Evolutionary conservation across 331 rosid species (phyloP), one percentile per base, ranked within the genome.

Genomic region (Ulmus americana): DNA sequence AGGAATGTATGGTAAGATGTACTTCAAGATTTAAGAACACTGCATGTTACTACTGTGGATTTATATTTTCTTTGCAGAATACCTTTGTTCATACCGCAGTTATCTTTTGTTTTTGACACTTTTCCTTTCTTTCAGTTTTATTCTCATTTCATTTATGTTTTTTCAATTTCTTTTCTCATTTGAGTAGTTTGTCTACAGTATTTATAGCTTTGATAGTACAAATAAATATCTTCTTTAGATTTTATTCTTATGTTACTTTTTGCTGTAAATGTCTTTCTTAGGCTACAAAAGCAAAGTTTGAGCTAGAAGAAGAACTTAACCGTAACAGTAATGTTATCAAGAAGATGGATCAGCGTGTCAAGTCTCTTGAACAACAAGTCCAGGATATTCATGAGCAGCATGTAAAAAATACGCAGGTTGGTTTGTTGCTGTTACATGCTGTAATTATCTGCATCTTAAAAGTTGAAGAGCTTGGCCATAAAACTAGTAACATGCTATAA

Each of bases 341-440:
- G 72, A 89, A 82, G 70, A 54, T 82, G 87, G 68, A 39, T 50
- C 73, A 64, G n/a, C 74, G 46, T 52, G 68, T 69, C 41, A 79
- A 77, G 78, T 67, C 28, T 22, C 84, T 88, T 57, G 79, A 89
- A 78, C 83, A 68, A 70, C 95, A 89, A 78, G 74, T 83, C 63
- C 78, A 75, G 60, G 92, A 83, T 56, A 76, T 83, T 45, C 82
- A 70, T 39, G 95, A 92, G 73, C 89, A 82, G 81, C 84, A 89
- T 55, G 68, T 22, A 3, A 81, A 76, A 82, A 71, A 72, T 61
- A 80, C 96, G 45, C 96, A 89, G 98, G 98, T 92, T 65, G 72
- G 72, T 60, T 63, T 39, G 20, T 64, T 59, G 72, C 45, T 46
- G 12, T 64, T 46, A 10, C 55, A 2, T 13, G 16, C 7, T 12